Conservation (phyloP, 108 stramenopile genomes). For the Asterionellopsis glacialis region DNA sequence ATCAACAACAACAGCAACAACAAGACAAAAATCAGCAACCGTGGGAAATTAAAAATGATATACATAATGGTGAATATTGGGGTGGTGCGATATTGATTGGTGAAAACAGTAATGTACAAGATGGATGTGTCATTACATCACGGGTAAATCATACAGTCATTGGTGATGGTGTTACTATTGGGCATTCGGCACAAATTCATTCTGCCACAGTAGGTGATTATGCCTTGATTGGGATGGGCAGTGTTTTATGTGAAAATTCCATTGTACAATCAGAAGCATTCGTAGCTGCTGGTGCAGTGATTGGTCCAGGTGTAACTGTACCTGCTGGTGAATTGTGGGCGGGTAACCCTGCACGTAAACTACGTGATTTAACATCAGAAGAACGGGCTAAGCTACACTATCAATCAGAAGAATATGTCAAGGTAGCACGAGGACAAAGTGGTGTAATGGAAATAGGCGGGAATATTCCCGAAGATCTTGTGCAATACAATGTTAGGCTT, state of each 20-base stretch:
- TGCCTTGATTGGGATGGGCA: slow-evolving; percentile 86
- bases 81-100: slow-evolving; percentile 84
- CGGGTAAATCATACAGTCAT: slow-evolving; percentile 54
- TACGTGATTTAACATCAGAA: slow-evolving; percentile 65
- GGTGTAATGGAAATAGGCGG: slow-evolving; percentile 81
- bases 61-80: slow-evolving; percentile 8
- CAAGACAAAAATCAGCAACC: background rate
- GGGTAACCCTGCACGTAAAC: slow-evolving; percentile 77
- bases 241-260: slow-evolving; percentile 54
- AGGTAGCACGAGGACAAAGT: slow-evolving; percentile 50
- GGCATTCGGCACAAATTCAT: slow-evolving; percentile 81
- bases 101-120: slow-evolving; percentile 81
- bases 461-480: slow-evolving; percentile 26
- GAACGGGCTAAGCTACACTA: slow-evolving; percentile 61
- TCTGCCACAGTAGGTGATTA: slow-evolving; percentile 74
- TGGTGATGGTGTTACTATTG: slow-evolving; percentile 82
- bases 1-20: slow-evolving; percentile 17
- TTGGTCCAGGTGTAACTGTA: slow-evolving; percentile 46
- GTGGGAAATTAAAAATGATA: slow-evolving; percentile 2
- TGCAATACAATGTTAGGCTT: slow-evolving; percentile 4
- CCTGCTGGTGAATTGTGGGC: slow-evolving; percentile 81
- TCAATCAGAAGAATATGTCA: slow-evolving; percentile 36
- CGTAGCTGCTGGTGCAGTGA: slow-evolving; percentile 78
- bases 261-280: slow-evolving; percentile 61
- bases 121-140: slow-evolving; percentile 73